Evolutionary conservation across 352 stramenopile genomes (phyloP), one percentile per base, ranked within the genome.

Genomic region (Plasmopara muralis): DNA sequence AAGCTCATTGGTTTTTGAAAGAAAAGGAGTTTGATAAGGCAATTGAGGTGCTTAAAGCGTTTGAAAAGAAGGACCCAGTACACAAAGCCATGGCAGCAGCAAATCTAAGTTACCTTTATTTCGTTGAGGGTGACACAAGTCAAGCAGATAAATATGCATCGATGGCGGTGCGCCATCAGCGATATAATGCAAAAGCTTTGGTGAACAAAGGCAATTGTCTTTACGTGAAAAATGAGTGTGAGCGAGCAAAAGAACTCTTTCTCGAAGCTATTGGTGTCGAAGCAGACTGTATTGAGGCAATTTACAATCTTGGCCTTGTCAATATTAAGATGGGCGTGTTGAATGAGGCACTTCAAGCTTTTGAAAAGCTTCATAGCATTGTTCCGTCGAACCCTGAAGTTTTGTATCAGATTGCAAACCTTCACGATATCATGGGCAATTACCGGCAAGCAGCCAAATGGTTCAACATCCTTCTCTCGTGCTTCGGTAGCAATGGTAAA

Each of bases 131-230:
- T 37, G 87, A 98, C 56, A 75, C 84, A 13, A 55, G 71, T 16
- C 83, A 90, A 48, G 94, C 95, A 3, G 89, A 98, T 57, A 92
- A 95, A 58, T 97, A 97, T 72, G 78, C 78, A 18, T 85, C 78
- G 5, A 62, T 97, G 53, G 94, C 94, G 9, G 88, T 98, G 39
- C 73, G 80, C n/a, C 80, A 95, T 50, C 85, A 98, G 48, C 74
- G 93, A 15, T 98, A 98, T 74, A 98, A 98, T 63, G 89, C 93
- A 38, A 97, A 97, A 53, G 95, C 95, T 29, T 77, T 98, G 9
- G 95, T 99, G 13, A 99, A 98, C 75, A 98, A 98, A 59, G 95
- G 88, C 37, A 98, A 98, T 66, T 98, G 95, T 55, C 68, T 98
- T 14, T 98, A 96, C 64, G 74, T 96, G 8, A 85, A 92, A 57